A percentile compares a stretch with the other conserved stretches of the same genome.
Evolutionary conservation across 2,329 filamentous ascomycete species (phyloP).

Genomic region (Claviceps humidiphila): DNA sequence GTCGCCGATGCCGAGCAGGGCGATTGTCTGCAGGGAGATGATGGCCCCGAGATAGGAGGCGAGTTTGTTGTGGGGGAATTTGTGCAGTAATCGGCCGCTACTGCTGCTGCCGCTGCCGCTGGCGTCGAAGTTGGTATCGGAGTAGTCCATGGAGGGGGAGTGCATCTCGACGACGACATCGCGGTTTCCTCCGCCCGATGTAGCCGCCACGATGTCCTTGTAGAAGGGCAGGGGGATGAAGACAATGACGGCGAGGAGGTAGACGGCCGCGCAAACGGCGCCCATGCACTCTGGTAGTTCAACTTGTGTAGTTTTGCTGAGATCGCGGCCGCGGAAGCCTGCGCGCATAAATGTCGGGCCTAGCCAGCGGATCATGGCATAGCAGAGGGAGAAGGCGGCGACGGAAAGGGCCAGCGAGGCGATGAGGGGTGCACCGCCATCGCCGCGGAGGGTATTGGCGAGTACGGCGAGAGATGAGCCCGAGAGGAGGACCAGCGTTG

Average conservation of each 20-base stretch:
- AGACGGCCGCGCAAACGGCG: slow-evolving; percentile 81
- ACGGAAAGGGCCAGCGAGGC: slow-evolving; percentile 79
- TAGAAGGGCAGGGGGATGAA: slow-evolving; percentile 98
- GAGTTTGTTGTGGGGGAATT: slow-evolving; percentile 92
- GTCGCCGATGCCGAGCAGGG: slow-evolving; percentile 84
- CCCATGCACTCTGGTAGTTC: slow-evolving; percentile 96
- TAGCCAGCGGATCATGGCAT: slow-evolving; percentile 84
- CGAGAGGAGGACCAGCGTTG: slow-evolving; percentile 47
- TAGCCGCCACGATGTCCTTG: slow-evolving; percentile 92
- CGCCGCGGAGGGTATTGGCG: slow-evolving; percentile 65
- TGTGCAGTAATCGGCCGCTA: slow-evolving; percentile 66
- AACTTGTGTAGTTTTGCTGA: slow-evolving; percentile 55
- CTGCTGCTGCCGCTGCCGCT: slow-evolving; percentile 15
- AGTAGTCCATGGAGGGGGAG: background rate
- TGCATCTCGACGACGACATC: slow-evolving; percentile 70
- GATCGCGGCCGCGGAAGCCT: slow-evolving; percentile 78
- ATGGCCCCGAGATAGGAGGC: slow-evolving; percentile 91
- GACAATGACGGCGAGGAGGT: slow-evolving; percentile 73
- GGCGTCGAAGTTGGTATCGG: background rate
- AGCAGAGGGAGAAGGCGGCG: slow-evolving; percentile 69
- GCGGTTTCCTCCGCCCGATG: slow-evolving; percentile 82
- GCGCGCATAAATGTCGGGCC: slow-evolving; percentile 78
- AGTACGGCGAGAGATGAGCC: slow-evolving; percentile 61
- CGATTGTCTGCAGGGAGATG: slow-evolving; percentile 80
- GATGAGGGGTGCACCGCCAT: slow-evolving; percentile 70